Conservation (phyloP, 2,329 filamentous ascomycete genomes). For the Septoria linicola region DNA sequence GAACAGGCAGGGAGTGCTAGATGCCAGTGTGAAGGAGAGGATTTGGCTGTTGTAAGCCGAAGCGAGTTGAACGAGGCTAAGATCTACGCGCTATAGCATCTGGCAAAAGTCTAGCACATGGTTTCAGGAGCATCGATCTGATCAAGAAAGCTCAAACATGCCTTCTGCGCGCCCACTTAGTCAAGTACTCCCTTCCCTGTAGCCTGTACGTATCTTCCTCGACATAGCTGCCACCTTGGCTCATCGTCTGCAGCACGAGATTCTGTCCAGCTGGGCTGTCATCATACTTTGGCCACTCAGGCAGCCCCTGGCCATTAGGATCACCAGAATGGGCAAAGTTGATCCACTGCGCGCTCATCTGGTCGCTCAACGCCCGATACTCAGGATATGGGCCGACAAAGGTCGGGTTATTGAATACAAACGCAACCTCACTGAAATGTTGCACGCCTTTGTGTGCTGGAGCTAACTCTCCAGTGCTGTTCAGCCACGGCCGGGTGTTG, state of each 20-base stretch:
- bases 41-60: conserved; percentile 29
- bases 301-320: conserved; percentile 21
- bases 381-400: conserved; percentile 19
- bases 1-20: conserved; percentile 26
- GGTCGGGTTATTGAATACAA: conserved; percentile 35
- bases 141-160: conserved; percentile 19
- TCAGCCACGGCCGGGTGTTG: conserved; percentile 54
- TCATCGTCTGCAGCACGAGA: conserved; percentile 22
- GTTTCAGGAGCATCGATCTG: no score
- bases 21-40: conserved; percentile 30
- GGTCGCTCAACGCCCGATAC: conserved; percentile 20
- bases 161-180: conserved; percentile 25
- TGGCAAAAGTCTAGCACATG: no score
- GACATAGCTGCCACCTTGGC: conserved; percentile 21
- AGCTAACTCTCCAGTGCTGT: conserved; percentile 27
- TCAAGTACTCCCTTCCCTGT: conserved; percentile 25
- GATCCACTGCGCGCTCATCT: conserved; percentile 27
- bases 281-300: conserved; percentile 23
- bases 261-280: conserved; percentile 17
- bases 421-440: conserved; percentile 55
- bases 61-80: no score
- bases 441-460: conserved; percentile 47
- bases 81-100: no score
- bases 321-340: conserved; percentile 21
- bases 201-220: conserved; percentile 26